Evolutionary conservation across 75 land plant species (phyloP), one percentile per base, ranked within the genome.

Genomic region (Pinus tabuliformis): DNA sequence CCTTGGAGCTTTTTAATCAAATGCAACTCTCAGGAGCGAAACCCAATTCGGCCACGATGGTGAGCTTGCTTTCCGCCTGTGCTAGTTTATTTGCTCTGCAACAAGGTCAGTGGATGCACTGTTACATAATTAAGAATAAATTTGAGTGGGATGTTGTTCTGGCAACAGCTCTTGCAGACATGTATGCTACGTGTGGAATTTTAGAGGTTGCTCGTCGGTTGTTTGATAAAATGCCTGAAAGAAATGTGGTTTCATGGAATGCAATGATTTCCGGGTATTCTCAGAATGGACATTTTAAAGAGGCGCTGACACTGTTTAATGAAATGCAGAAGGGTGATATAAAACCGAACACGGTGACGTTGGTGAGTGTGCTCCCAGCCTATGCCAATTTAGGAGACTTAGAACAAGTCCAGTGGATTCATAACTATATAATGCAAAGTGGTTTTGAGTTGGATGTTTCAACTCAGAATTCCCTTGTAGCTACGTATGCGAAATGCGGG

Each of bases 211-310:
- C 88, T 0, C 80, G 58, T 12, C 37, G 62, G 33, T 7, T 86
- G 75, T 89, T 89, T 72, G 88, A 86, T 72, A 62, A 57, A 77
- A 83, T 89, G 91, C 81, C 82, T 15, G 75, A 77, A 56, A 84
- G 70, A 63, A 89, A 81, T 77, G 79, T 83, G 57, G 87, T 83
- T 7, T 80, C 90, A 72, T 88, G 87, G 87, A 88, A 85, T 76
- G 56, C 80, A 0, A 76, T 88, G 83, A 85, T 85, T 63, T 42
- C 22, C 20, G 92, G 91, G 8, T 83, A 83, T 73, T 42, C 75
- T 45, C 81, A 78, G 60, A 54, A 33, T 18, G 75, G 87, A 8
- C 74, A 75, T 56, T 82, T 81, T 8, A 82, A 83, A 12, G 59
- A 77, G 16, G 88, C 59, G 57, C 74, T 88, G 74, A 80, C 77